Conservation (phyloP, 1,139 yeast species). For the Zygosaccharomyces sapae region DNA sequence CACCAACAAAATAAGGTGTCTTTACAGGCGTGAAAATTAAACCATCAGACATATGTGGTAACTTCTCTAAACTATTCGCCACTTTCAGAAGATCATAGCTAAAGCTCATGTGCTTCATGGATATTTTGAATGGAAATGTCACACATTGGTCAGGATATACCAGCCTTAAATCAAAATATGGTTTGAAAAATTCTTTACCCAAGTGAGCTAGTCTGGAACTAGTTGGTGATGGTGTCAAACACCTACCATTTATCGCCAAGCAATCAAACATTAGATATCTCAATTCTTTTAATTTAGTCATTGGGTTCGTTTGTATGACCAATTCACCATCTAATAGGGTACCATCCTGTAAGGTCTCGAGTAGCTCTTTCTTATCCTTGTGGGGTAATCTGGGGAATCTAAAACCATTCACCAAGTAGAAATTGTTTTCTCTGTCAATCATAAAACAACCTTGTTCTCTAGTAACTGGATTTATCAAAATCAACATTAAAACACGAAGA, state of each 20-base stretch:
- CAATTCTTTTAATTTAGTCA: constrained; percentile 55
- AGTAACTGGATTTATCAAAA: constrained; percentile 62
- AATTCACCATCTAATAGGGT: constrained; percentile 92
- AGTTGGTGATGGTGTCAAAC: constrained; percentile 63
- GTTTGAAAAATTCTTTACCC: constrained; percentile 75
- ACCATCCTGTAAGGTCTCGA: constrained; percentile 66
- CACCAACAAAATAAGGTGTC: constrained; percentile 78
- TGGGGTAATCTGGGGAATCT: constrained; percentile 71
- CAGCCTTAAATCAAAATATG: constrained; percentile 66
- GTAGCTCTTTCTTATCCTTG: constrained; percentile 42
- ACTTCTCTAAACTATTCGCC: constrained; percentile 63
- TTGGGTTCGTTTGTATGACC: constrained; percentile 50
- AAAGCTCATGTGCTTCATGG: constrained; percentile 81
- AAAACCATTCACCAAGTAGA: constrained; percentile 71
- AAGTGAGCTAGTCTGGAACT: constrained; percentile 84
- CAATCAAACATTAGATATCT: constrained; percentile 90
- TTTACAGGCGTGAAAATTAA: constrained; percentile 88
- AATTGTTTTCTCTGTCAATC: constrained; percentile 85
- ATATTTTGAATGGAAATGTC: constrained; percentile 79
- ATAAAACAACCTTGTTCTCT: constrained; percentile 73
- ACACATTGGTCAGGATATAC: constrained; percentile 68
- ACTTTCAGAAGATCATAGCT: constrained; percentile 76
- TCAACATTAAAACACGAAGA: constrained; percentile 67
- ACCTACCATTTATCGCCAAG: constrained; percentile 72
- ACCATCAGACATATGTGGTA: constrained; percentile 92